Percentiles rank a stretch among this genome's conserved stretches.
phyloP scores from a whole-genome alignment of 2,329 filamentous ascomycete species.

The Aspergillus sp. region DNA sequence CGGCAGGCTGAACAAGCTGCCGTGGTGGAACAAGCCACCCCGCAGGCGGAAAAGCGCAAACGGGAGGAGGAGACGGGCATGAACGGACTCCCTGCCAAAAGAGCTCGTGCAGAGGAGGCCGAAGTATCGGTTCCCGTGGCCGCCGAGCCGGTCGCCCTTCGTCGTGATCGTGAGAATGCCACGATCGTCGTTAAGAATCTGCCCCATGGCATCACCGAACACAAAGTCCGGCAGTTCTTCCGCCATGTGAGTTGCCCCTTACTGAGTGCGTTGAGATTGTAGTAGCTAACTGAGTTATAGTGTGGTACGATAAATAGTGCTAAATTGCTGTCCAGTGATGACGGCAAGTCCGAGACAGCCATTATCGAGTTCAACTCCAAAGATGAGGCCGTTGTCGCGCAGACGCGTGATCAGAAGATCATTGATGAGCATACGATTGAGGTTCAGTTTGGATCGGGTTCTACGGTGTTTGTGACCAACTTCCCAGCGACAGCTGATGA shows the following conservation, averaged over 20 bases:
- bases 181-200: conserved; percentile 80
- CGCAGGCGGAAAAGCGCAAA: conserved; percentile 64
- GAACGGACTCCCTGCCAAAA: conserved; percentile 65
- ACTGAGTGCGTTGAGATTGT: not conserved
- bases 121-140: conserved; percentile 31
- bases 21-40: conserved; percentile 22
- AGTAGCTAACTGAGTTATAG: conserved; percentile 19
- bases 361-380: conserved; percentile 81
- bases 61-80: conserved; percentile 61
- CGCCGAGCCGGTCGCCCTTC: conserved; percentile 48
- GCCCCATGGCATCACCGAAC: conserved; percentile 68
- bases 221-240: conserved; percentile 84
- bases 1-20: conserved; percentile 29
- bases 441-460: conserved; percentile 72
- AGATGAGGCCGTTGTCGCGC: conserved; percentile 78
- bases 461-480: conserved; percentile 88
- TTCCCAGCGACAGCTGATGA: conserved; percentile 65
- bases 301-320: conserved; percentile 83
- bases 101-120: conserved; percentile 56
- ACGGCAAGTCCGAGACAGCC: conserved; percentile 65
- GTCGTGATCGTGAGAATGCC: conserved; percentile 87
- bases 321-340: conserved; percentile 64
- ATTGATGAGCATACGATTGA: conserved; percentile 72
- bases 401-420: conserved; percentile 78
- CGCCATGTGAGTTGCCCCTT: conserved; percentile 58